A percentile compares a stretch with the other conserved stretches of the same genome.
These are phyloP conservation scores for Tribonema minus DNA, from an alignment of 108 stramenopile species.

Conservation along the genomic window DNA sequence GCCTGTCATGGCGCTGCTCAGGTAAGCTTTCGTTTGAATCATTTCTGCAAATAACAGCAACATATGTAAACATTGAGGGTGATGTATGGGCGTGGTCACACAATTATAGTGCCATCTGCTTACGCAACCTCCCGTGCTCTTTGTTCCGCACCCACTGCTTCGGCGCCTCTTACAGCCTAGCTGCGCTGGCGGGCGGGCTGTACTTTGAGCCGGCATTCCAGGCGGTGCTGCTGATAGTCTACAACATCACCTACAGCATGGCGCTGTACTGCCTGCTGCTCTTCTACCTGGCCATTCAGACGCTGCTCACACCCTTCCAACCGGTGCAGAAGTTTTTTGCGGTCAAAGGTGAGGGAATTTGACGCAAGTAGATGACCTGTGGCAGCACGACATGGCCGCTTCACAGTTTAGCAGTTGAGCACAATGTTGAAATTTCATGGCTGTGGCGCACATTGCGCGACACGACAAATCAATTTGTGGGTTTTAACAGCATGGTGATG, in stretches of 20 bases:
- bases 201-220: not conserved
- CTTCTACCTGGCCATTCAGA: conserved; percentile 53
- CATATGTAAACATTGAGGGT: too few relatives aligned
- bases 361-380: too few relatives aligned
- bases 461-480: too few relatives aligned
- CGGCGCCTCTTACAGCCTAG: not conserved
- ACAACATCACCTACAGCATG: conserved; percentile 55
- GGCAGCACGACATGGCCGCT: not conserved
- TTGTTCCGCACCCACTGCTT: not conserved
- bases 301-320: conserved; percentile 44
- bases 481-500: too few relatives aligned
- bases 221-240: conserved; percentile 46
- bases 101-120: too few relatives aligned
- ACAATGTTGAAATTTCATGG: not conserved
- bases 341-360: conserved; percentile 48
- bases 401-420: not conserved
- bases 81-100: too few relatives aligned
- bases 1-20: conserved; percentile 50
- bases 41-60: too few relatives aligned
- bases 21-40: too few relatives aligned
- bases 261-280: conserved; percentile 59
- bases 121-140: not conserved
- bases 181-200: not conserved
- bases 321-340: conserved; percentile 56
- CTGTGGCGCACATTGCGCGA: too few relatives aligned